Evolutionary conservation across 108 stramenopile genomes (phyloP).

Genomic region (Nannochloropsis gaditana): DNA sequence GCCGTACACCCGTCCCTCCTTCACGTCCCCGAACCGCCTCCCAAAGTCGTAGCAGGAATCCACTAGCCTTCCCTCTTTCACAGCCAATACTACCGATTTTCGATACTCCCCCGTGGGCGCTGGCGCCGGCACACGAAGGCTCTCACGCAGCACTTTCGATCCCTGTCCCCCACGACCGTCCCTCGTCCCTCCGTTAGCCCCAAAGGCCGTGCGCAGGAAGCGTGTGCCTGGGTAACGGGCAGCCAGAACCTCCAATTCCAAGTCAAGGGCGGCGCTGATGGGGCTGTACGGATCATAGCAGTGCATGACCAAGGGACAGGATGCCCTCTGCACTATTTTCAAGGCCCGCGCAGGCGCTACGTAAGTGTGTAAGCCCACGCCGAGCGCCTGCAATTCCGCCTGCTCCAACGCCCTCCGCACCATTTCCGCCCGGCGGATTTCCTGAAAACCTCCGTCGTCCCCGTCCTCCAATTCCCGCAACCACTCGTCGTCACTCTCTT

Average conservation of each 20-base stretch:
- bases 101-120: neutral
- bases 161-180: neutral
- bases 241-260: neutral
- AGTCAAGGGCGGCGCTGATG: neutral
- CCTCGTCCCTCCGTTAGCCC: neutral
- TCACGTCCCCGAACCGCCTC: neutral
- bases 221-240: neutral
- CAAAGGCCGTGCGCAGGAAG: neutral
- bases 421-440: neutral
- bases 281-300: neutral
- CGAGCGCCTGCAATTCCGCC: neutral
- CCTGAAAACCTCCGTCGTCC: conserved; percentile 7
- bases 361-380: neutral
- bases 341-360: neutral
- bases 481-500: neutral
- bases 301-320: neutral
- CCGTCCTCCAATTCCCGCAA: neutral
- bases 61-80: neutral
- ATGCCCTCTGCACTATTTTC: neutral
- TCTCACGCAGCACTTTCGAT: neutral
- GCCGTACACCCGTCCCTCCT: neutral
- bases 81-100: neutral
- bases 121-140: neutral
- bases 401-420: neutral
- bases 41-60: conserved; percentile 7